Evolutionary conservation across 129 eudicot species (phyloP).

Genomic region (Solidago caesia): DNA sequence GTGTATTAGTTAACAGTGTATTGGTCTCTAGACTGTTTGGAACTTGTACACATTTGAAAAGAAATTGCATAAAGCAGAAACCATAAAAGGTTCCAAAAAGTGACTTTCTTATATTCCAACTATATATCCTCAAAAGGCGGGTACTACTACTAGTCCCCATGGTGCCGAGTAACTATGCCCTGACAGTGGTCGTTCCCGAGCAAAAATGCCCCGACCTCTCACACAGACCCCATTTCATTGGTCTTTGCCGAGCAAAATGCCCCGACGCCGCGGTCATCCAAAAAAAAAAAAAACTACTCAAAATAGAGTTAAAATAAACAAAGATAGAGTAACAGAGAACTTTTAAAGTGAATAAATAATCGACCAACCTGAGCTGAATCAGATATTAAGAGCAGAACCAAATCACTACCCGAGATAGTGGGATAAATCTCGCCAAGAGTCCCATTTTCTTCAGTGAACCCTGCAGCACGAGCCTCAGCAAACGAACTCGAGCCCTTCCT

Average conservation of each 20-base stretch:
- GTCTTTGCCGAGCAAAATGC: no score
- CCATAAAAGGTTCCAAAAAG: background rate
- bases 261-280: no score
- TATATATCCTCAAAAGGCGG: background rate
- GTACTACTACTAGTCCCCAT: background rate
- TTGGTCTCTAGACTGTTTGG: background rate
- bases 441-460: constrained; percentile 87
- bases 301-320: background rate
- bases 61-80: background rate
- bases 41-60: background rate
- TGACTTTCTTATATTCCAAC: background rate
- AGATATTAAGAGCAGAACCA: constrained; percentile 89
- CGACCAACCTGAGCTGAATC: constrained; percentile 89
- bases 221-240: no score
- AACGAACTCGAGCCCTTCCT: constrained; percentile 95
- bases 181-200: no score
- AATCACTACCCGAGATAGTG: constrained; percentile 79
- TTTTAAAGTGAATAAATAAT: background rate
- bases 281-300: background rate
- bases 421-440: constrained; percentile 89
- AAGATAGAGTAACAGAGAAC: background rate
- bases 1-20: background rate
- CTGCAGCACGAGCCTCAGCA: constrained; percentile 93
- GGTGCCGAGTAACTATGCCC: no score
- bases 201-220: no score